A percentile compares a stretch with the other conserved stretches of the same genome.
Conservation (phyloP, 164 flowering plant species). For the Tinospora cordifolia region DNA sequence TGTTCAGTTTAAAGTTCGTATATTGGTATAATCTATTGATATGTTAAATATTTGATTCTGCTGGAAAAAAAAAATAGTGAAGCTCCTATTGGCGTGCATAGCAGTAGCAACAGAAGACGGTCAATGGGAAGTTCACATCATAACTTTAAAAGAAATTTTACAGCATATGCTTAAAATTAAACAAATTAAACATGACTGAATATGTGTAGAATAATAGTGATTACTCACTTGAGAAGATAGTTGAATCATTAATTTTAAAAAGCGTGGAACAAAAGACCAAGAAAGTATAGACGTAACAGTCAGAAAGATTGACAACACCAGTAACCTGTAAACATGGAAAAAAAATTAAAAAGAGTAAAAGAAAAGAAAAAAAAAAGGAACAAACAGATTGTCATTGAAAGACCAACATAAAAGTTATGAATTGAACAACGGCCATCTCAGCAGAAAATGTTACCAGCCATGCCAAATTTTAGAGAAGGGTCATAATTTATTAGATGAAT, state of each 20-base stretch:
- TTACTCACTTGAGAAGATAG: slow-evolving; percentile 79
- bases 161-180: not conserved
- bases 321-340: slow-evolving; percentile 43
- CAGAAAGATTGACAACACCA: slow-evolving; percentile 66
- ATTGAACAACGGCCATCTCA: not conserved
- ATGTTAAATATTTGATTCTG: too few species aligned
- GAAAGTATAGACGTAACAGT: slow-evolving; percentile 56
- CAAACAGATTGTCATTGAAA: not conserved
- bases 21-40: too few species aligned
- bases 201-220: not conserved
- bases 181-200: not conserved
- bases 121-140: not conserved
- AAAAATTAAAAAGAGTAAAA: too few species aligned
- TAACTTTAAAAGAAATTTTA: not conserved
- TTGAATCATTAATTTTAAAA: slow-evolving; percentile 82
- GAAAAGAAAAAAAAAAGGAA: slow-evolving; percentile 8
- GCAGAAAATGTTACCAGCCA: not conserved
- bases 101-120: not conserved
- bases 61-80: too few species aligned
- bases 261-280: slow-evolving; percentile 93
- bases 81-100: not conserved
- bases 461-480: not conserved
- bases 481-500: too few species aligned
- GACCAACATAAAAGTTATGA: not conserved
- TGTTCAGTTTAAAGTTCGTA: too few species aligned